Evolutionary conservation across 495 filamentous ascomycete species (phyloP).

Genomic region (Parathielavia hyrcaniae): DNA sequence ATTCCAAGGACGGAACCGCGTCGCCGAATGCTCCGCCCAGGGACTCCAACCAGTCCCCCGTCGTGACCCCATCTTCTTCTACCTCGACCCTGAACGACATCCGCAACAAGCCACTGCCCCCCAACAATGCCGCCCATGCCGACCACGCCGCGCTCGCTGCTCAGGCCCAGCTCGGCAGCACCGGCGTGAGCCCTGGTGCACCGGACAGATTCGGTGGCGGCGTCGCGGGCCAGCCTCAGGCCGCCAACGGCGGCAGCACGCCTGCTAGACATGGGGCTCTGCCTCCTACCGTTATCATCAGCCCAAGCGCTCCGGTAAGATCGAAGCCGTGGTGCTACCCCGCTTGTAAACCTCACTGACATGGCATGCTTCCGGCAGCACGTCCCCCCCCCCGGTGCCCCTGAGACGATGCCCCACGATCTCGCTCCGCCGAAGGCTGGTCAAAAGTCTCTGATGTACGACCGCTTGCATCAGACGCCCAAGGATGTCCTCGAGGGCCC

Average conservation of each 20-base stretch:
- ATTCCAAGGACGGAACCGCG: conserved; percentile 67
- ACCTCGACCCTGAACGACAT: conserved; percentile 79
- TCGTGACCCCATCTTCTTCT: conserved; percentile 71
- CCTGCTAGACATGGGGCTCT: conserved; percentile 63
- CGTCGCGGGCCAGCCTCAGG: conserved; percentile 35
- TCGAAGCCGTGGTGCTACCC: neutral
- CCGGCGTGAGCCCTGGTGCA: conserved; percentile 25
- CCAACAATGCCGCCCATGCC: conserved; percentile 55
- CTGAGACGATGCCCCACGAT: conserved; percentile 97
- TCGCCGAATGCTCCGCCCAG: conserved; percentile 62
- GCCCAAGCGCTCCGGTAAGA: conserved; percentile 89
- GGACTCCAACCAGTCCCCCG: conserved; percentile 52
- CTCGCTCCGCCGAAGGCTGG: conserved; percentile 86
- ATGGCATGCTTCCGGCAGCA: conserved; percentile 53
- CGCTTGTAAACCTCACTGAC: conserved; percentile 19
- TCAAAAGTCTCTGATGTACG: conserved; percentile 81
- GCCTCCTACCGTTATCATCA: conserved; percentile 89
- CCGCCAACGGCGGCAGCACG: conserved; percentile 57
- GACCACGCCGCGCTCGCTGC: conserved; percentile 43
- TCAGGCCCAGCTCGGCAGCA: conserved; percentile 28
- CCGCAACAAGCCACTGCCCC: conserved; percentile 72
- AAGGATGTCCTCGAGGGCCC: conserved; percentile 95
- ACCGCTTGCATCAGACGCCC: conserved; percentile 84
- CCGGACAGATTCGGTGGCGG: conserved; percentile 44
- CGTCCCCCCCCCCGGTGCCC: conserved; percentile 82